Conservation (phyloP, 2,329 filamentous ascomycete genomes). For the Phyllosticta citribraziliensis region DNA sequence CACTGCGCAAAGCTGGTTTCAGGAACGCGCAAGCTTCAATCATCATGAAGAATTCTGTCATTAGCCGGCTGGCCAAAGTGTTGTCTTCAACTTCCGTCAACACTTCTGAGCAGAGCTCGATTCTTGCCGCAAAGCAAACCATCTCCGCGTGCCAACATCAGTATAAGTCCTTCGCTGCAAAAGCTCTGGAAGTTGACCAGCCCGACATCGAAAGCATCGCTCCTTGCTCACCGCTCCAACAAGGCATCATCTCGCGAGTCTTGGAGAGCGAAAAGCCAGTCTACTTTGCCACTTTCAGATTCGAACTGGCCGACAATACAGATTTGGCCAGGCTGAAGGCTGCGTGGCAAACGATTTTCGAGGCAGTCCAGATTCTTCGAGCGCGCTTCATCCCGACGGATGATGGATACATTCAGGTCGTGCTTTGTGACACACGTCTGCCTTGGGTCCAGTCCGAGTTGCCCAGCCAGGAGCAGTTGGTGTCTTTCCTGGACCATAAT, state of each 20-base stretch:
- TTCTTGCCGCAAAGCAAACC: constrained; percentile 46
- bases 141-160: constrained; percentile 57
- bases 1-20: constrained; percentile 56
- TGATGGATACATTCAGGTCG: constrained; percentile 68
- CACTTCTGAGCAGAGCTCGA: constrained; percentile 16
- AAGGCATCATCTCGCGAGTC: constrained; percentile 71
- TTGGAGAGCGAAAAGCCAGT: constrained; percentile 46
- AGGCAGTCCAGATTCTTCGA: constrained; percentile 54
- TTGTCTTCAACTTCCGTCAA: constrained; percentile 11
- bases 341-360: constrained; percentile 50
- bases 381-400: constrained; percentile 62
- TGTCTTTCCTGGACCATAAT: constrained; percentile 25
- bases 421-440: constrained; percentile 37
- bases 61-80: constrained; percentile 31
- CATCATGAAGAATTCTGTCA: constrained; percentile 50
- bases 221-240: constrained; percentile 77
- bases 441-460: constrained; percentile 36
- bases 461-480: constrained; percentile 20
- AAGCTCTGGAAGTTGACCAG: constrained; percentile 41
- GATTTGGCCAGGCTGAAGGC: constrained; percentile 39
- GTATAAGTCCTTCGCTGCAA: constrained; percentile 44
- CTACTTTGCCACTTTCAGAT: constrained; percentile 71
- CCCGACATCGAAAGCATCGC: constrained; percentile 60
- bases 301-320: constrained; percentile 41
- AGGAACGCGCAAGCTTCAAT: constrained; percentile 50